These are phyloP conservation scores for Arthroderma uncinatum DNA, from an alignment of 2,329 filamentous ascomycete species.

Conservation along the genomic window DNA sequence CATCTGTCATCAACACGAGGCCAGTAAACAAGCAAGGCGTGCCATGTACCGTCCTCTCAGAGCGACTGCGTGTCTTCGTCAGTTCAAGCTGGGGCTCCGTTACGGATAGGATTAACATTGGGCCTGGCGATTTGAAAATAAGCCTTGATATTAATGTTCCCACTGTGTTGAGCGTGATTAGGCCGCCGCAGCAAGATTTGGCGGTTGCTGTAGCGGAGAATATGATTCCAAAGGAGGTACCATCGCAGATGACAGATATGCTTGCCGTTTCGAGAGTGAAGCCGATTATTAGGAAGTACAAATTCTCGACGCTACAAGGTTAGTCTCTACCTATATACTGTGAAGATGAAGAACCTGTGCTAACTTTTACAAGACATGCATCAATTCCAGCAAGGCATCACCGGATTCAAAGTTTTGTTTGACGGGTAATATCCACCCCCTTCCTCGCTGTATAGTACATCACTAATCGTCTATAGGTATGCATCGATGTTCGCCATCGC, in stretches of 20 bases:
- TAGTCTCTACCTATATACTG: conserved; percentile 7
- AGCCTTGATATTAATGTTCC: conserved; percentile 52
- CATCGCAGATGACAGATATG: conserved; percentile 52
- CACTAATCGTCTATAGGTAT: conserved; percentile 31
- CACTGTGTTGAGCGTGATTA: conserved; percentile 54
- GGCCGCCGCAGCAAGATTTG: conserved; percentile 65
- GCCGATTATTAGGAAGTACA: conserved; percentile 60
- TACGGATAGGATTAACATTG: conserved; percentile 72
- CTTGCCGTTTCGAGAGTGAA: conserved; percentile 47
- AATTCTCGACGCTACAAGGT: conserved; percentile 49
- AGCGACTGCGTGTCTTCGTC: conserved; percentile 62
- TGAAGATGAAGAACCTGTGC: neutral
- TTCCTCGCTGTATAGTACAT: neutral
- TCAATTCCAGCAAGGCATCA: conserved; percentile 65
- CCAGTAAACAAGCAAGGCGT: conserved; percentile 33
- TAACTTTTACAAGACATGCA: conserved; percentile 52
- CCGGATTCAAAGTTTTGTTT: conserved; percentile 65
- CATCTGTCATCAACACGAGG: conserved; percentile 58
- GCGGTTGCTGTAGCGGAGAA: conserved; percentile 64
- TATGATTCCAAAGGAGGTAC: conserved; percentile 50
- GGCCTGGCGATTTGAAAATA: conserved; percentile 60
- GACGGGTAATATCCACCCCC: conserved; percentile 41
- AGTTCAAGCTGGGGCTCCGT: conserved; percentile 66
- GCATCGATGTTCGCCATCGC: conserved; percentile 70
- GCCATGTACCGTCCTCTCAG: conserved; percentile 60